phyloP scores from a whole-genome alignment of 805 yeast species.

The Teunomyces panamensis region DNA sequence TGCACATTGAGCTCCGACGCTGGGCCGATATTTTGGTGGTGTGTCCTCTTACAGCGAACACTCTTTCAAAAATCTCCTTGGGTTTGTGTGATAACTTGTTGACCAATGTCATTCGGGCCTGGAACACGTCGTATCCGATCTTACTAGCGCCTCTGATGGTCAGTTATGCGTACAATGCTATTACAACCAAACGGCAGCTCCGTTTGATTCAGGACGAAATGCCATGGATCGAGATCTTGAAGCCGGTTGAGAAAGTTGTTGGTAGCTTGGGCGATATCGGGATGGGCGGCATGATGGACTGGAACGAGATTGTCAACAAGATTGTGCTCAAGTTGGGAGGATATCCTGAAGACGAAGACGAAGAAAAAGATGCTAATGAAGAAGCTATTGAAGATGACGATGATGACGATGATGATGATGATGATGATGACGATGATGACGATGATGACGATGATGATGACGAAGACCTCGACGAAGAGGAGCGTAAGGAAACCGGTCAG shows the following conservation, averaged over 20 bases:
- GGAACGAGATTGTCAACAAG: constrained; percentile 88
- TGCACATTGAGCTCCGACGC: constrained; percentile 89
- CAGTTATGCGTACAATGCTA: constrained; percentile 84
- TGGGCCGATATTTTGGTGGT: constrained; percentile 95
- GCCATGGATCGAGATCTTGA: constrained; percentile 92
- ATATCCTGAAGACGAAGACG: constrained; percentile 49
- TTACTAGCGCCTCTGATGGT: constrained; percentile 95
- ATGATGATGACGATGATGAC: constrained; percentile 36
- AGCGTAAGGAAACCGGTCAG: constrained; percentile 4
- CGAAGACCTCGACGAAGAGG: constrained; percentile 19
- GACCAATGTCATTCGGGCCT: constrained; percentile 87
- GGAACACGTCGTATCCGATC: constrained; percentile 91
- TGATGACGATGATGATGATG: constrained; percentile 33
- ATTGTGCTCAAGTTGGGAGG: constrained; percentile 67
- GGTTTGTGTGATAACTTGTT: constrained; percentile 92
- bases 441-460: constrained; percentile 44
- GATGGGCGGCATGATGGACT: constrained; percentile 99
- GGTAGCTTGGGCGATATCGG: constrained; percentile 96
- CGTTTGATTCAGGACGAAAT: constrained; percentile 78
- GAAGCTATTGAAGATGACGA: constrained; percentile 27
- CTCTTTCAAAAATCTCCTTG: constrained; percentile 81
- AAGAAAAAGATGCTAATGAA: constrained; percentile 47
- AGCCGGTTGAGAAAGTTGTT: constrained; percentile 91
- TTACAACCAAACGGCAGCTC: constrained; percentile 82
- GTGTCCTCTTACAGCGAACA: constrained; percentile 94